A percentile compares a stretch with the other conserved stretches of the same genome.
Evolutionary conservation across 2,329 filamentous ascomycete genomes (phyloP).

Genomic region (Penicillium sp.): DNA sequence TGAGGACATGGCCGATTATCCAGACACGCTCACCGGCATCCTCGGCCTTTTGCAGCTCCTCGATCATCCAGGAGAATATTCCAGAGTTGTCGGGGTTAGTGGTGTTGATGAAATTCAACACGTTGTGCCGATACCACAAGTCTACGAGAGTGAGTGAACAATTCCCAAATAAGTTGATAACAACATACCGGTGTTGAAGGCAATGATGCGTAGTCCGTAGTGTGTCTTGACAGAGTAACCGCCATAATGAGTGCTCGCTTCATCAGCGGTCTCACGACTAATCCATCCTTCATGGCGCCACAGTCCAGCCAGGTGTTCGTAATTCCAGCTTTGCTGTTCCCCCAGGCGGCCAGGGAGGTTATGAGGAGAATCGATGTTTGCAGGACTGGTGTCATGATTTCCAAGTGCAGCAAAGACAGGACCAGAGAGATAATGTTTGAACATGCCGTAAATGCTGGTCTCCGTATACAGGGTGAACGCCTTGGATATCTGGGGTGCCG

Average conservation of each 20-base stretch:
- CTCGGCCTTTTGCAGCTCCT: conserved; percentile 47
- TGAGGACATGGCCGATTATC: conserved; percentile 48
- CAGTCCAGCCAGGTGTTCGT: conserved; percentile 47
- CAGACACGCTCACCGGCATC: conserved; percentile 47
- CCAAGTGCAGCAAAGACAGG: conserved; percentile 51
- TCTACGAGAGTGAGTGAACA: conserved; percentile 9
- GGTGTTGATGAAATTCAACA: conserved; percentile 46
- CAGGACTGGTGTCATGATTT: conserved; percentile 51
- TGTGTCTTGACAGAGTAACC: conserved; percentile 50
- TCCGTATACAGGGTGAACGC: conserved; percentile 49
- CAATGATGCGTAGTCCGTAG: conserved; percentile 45
- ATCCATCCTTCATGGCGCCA: conserved; percentile 53
- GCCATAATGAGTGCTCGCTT: conserved; percentile 48
- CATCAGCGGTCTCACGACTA: conserved; percentile 35
- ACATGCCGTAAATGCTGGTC: conserved; percentile 46
- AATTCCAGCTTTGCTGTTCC: conserved; percentile 52
- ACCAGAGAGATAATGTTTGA: conserved; percentile 49
- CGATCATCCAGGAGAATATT: conserved; percentile 43
- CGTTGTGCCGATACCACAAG: conserved; percentile 33
- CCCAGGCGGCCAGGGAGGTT: conserved; percentile 46
- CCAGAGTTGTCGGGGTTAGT: conserved; percentile 45
- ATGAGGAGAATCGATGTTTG: conserved; percentile 47
- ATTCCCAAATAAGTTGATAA: conserved; percentile 16
- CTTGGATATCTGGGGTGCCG: conserved; percentile 44
- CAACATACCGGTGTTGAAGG: conserved; percentile 47